Percentiles rank a stretch among this genome's conserved stretches.
These are phyloP conservation scores for Pichia norvegensis DNA, from an alignment of 1,139 yeast genomes.

Conservation along the genomic window DNA sequence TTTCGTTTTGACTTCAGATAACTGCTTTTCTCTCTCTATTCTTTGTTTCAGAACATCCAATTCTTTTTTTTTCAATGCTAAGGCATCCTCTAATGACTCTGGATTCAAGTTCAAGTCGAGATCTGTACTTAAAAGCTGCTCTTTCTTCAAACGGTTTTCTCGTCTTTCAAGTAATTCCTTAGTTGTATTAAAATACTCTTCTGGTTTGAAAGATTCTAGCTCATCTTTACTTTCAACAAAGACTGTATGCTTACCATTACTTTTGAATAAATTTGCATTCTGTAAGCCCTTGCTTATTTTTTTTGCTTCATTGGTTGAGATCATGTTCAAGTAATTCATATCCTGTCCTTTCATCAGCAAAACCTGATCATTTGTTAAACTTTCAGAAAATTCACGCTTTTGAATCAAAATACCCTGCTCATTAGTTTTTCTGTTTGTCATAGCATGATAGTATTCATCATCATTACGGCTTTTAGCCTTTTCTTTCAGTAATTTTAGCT, in stretches of 20 bases:
- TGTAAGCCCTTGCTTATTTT: constrained; percentile 56
- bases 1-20: constrained; percentile 59
- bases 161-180: constrained; percentile 51
- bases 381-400: constrained; percentile 55
- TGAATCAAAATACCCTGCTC: constrained; percentile 54
- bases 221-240: constrained; percentile 63
- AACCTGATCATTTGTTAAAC: constrained; percentile 64
- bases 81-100: constrained; percentile 14
- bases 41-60: constrained; percentile 49
- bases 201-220: constrained; percentile 55
- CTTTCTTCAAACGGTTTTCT: constrained; percentile 62
- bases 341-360: constrained; percentile 85
- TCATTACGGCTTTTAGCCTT: constrained; percentile 76
- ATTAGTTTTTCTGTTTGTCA: constrained; percentile 67
- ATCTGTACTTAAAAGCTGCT: constrained; percentile 46
- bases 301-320: constrained; percentile 59
- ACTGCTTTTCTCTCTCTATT: constrained; percentile 58
- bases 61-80: constrained; percentile 42
- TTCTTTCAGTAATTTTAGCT: constrained; percentile 63
- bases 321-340: constrained; percentile 71
- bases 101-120: constrained; percentile 14
- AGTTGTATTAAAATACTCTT: constrained; percentile 62
- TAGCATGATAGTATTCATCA: constrained; percentile 95
- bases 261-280: constrained; percentile 41
- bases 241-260: constrained; percentile 72